Evolutionary conservation across 495 filamentous ascomycete species (phyloP).

Genomic region (Penicillium manginii): DNA sequence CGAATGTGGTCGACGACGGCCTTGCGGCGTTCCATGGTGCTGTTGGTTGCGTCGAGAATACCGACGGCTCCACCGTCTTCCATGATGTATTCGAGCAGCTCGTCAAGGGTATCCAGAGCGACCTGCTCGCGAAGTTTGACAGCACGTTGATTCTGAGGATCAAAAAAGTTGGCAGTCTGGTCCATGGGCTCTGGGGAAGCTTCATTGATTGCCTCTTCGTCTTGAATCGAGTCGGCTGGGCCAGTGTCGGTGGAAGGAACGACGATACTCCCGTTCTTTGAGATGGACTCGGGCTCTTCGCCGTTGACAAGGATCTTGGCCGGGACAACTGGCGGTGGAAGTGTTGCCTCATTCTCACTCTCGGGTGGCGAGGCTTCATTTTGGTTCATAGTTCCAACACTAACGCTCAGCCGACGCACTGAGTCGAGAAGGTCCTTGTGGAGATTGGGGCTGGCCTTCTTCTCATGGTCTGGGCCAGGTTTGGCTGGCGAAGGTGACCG

Average conservation of each 20-base stretch:
- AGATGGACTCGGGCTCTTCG: conserved; percentile 35
- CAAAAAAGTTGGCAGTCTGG: conserved; percentile 92
- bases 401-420: conserved; percentile 48
- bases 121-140: conserved; percentile 86
- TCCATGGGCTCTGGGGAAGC: conserved; percentile 64
- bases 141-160: conserved; percentile 83
- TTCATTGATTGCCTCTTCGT: conserved; percentile 35
- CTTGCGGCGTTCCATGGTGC: conserved; percentile 83
- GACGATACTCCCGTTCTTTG: conserved; percentile 36
- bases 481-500: conserved; percentile 45
- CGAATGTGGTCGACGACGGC: conserved; percentile 82
- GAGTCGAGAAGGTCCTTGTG: conserved; percentile 50
- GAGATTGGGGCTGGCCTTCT: conserved; percentile 32
- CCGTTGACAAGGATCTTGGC: conserved; percentile 56
- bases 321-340: conserved; percentile 46
- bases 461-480: conserved; percentile 15
- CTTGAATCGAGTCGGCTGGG: conserved; percentile 14
- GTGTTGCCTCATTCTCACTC: conserved; percentile 28
- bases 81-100: conserved; percentile 86
- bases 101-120: conserved; percentile 88
- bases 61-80: conserved; percentile 85
- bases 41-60: conserved; percentile 98
- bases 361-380: conserved; percentile 30
- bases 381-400: conserved; percentile 33
- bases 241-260: conserved; percentile 31